Conservation (phyloP, 2,329 filamentous ascomycete species). For the Fusarium udum region DNA sequence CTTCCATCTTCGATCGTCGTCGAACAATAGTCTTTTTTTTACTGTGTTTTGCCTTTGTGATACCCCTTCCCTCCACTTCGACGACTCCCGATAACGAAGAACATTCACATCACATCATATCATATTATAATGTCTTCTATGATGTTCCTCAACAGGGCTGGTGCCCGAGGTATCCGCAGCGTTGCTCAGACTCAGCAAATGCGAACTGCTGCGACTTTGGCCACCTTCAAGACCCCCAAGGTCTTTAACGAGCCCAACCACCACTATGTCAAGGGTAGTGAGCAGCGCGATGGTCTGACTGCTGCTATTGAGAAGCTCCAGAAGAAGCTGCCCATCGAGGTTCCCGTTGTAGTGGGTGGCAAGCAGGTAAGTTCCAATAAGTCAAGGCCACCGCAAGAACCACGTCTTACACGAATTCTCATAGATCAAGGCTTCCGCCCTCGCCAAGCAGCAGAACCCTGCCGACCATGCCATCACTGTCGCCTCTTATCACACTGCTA, state of each 20-base stretch:
- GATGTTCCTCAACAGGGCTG: constrained; percentile 47
- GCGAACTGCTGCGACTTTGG: constrained; percentile 67
- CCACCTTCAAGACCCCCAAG: constrained; percentile 86
- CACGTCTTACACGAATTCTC: constrained; percentile 13
- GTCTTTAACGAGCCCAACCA: constrained; percentile 96
- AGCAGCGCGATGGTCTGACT: constrained; percentile 79
- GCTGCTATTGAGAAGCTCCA: constrained; percentile 77
- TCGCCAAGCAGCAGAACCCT: constrained; percentile 81
- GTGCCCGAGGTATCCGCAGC: constrained; percentile 45
- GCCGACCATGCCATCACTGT: constrained; percentile 79
- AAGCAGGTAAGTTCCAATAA: constrained; percentile 68
- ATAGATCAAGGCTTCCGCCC: constrained; percentile 72
- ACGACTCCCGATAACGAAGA: constrained; percentile 30
- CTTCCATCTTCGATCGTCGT: constrained; percentile 29
- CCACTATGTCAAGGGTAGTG: constrained; percentile 86
- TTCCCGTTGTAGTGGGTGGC: constrained; percentile 86
- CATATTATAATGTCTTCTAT: constrained; percentile 47
- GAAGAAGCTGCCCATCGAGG: constrained; percentile 74
- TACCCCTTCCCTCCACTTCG: constrained; percentile 27
- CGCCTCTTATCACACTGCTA: constrained; percentile 87
- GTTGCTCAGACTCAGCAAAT: constrained; percentile 45
- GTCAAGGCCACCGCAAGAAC: neutral
- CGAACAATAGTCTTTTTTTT: constrained; percentile 11
- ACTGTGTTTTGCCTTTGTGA: constrained; percentile 29
- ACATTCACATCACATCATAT: neutral